phyloP scores from a whole-genome alignment of 305 asterid species.

The Fraxinus ornus region DNA sequence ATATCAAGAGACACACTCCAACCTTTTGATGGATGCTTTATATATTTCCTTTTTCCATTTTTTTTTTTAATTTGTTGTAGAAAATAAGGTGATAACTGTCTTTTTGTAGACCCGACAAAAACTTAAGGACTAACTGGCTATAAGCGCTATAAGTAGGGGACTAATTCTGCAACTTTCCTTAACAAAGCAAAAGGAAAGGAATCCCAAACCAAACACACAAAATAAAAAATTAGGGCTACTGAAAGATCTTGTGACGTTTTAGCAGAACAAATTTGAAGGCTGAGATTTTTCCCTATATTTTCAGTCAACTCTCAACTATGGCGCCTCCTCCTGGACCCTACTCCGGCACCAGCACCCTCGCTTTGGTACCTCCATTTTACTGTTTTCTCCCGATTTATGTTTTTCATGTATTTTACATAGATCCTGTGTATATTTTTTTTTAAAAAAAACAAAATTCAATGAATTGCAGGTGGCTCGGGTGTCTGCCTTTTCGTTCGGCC shows the following conservation, averaged over 20 bases:
- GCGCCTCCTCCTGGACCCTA: slow-evolving; percentile 67
- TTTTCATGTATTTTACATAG: background rate
- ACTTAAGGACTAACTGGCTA: background rate
- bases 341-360: slow-evolving; percentile 77
- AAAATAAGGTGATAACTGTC: background rate
- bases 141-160: slow-evolving; percentile 8
- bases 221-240: background rate
- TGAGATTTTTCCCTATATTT: background rate
- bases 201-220: background rate
- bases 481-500: slow-evolving; percentile 68
- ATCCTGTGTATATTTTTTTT: background rate
- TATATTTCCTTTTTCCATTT: background rate
- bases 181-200: too few species aligned
- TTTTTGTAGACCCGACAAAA: background rate
- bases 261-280: background rate
- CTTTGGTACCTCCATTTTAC: slow-evolving; percentile 42
- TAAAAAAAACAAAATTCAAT: slow-evolving; percentile 9
- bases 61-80: background rate
- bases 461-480: slow-evolving; percentile 73
- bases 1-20: background rate
- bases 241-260: background rate
- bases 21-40: too few species aligned
- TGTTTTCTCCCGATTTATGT: slow-evolving; percentile 6
- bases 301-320: slow-evolving; percentile 38
- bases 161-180: background rate